phyloP scores from a whole-genome alignment of 2,329 filamentous ascomycete species.

The Chaetomium sp. region DNA sequence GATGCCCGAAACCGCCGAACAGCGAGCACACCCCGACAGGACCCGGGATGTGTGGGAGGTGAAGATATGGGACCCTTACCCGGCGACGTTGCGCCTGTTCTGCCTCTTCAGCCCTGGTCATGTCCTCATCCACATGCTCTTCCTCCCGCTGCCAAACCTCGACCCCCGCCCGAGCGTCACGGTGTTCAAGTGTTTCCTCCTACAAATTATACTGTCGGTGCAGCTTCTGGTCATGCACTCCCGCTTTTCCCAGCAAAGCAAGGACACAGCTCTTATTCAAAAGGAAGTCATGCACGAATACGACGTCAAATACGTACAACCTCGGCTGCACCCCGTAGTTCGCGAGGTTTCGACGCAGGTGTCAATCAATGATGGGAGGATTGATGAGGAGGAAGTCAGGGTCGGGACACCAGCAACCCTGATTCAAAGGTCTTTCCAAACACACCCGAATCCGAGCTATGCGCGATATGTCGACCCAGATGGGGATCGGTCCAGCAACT shows the following conservation, averaged over 20 bases:
- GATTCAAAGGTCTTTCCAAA: constrained; percentile 70
- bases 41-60: constrained; percentile 91
- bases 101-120: constrained; percentile 92
- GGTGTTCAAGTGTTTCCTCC: constrained; percentile 71
- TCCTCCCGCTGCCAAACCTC: constrained; percentile 68
- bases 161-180: constrained; percentile 81
- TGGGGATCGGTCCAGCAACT: constrained; percentile 30
- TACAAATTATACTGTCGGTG: constrained; percentile 67
- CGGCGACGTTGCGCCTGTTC: constrained; percentile 73
- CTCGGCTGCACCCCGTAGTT: constrained; percentile 74
- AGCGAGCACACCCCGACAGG: constrained; percentile 75
- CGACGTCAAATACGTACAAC: constrained; percentile 91
- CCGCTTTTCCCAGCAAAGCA: constrained; percentile 75
- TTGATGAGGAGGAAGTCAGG: constrained; percentile 40
- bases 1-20: constrained; percentile 64
- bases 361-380: constrained; percentile 41
- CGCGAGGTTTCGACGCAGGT: constrained; percentile 75
- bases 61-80: constrained; percentile 86
- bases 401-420: constrained; percentile 51
- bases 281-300: constrained; percentile 94
- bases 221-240: constrained; percentile 70
- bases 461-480: constrained; percentile 66
- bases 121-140: constrained; percentile 82
- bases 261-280: constrained; percentile 77
- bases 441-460: constrained; percentile 79